Percentiles rank a stretch among this genome's conserved stretches.
phyloP scores from a whole-genome alignment of 2,329 filamentous ascomycete genomes.

The Emergomyces orientalis region DNA sequence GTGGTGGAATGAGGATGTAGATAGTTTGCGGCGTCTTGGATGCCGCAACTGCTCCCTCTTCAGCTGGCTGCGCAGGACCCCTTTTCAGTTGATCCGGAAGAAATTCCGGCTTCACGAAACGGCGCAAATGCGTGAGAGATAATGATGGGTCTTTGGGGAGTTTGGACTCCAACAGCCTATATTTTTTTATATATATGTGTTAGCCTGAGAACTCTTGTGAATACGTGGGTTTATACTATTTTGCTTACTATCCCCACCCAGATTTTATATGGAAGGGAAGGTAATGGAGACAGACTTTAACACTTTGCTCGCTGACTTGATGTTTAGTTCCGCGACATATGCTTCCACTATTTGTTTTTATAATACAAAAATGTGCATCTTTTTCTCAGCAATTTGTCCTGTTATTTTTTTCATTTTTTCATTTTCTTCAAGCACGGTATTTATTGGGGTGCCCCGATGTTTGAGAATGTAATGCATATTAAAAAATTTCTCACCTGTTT shows the following conservation, averaged over 20 bases:
- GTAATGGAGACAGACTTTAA: conserved; percentile 28
- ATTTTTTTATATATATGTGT: conserved; percentile 12
- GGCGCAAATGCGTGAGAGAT: conserved; percentile 31
- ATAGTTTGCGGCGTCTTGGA: conserved; percentile 25
- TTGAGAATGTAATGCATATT: background rate
- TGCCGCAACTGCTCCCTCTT: background rate
- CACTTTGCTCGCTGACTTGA: conserved; percentile 37
- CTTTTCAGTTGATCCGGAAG: conserved; percentile 25
- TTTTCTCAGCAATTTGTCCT: background rate
- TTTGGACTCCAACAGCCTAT: conserved; percentile 31
- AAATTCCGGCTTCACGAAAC: conserved; percentile 31
- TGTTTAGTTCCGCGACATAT: conserved; percentile 36
- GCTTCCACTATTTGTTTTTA: conserved; percentile 28
- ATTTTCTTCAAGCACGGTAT: background rate
- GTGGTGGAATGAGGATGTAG: conserved; percentile 35
- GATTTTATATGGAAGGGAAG: background rate
- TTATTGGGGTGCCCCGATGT: background rate
- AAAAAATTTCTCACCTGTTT: conserved; percentile 28
- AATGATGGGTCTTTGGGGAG: conserved; percentile 28
- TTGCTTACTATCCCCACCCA: background rate
- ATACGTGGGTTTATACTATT: background rate
- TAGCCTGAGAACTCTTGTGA: conserved; percentile 4
- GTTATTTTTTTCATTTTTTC: background rate
- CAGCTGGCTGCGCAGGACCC: conserved; percentile 16
- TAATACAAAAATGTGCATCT: background rate